A percentile compares a stretch with the other conserved stretches of the same genome.
Conservation (phyloP, 2,329 filamentous ascomycete species). For the Claviceps pusilla region DNA sequence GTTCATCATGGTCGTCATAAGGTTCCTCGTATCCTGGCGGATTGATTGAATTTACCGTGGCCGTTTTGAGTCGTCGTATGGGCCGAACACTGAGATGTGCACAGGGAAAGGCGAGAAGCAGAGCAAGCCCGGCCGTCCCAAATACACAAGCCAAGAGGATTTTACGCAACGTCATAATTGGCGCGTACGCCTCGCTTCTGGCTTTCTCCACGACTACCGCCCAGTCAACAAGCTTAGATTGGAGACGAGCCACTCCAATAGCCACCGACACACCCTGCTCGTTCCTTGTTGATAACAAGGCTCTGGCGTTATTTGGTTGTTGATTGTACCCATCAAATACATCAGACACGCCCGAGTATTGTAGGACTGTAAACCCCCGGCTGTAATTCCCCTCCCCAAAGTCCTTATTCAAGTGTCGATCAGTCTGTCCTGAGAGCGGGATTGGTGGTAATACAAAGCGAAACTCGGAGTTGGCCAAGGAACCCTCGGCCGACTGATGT, state of each 20-base stretch:
- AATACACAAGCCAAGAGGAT: conserved; percentile 78
- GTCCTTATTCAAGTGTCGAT: conserved; percentile 29
- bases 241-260: conserved; percentile 63
- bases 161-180: conserved; percentile 59
- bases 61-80: conserved; percentile 59
- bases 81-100: conserved; percentile 72
- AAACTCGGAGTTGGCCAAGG: conserved; percentile 30
- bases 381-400: conserved; percentile 25
- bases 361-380: conserved; percentile 39
- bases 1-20: conserved; percentile 31
- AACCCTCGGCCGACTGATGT: conserved; percentile 21
- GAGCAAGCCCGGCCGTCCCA: conserved; percentile 58
- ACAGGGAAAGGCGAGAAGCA: conserved; percentile 59
- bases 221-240: conserved; percentile 62
- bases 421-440: conserved; percentile 20
- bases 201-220: conserved; percentile 66
- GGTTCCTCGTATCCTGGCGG: conserved; percentile 43
- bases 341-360: conserved; percentile 48
- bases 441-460: conserved; percentile 47
- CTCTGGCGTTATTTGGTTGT: conserved; percentile 49
- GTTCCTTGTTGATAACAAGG: conserved; percentile 53
- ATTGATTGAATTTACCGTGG: conserved; percentile 58
- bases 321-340: conserved; percentile 39
- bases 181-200: conserved; percentile 57
- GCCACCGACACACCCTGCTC: conserved; percentile 57